Percentiles rank a stretch among this genome's conserved stretches.
Conservation (phyloP, 1,284 basidiomycete genomes). For the Ceratobasidium papillatum region DNA sequence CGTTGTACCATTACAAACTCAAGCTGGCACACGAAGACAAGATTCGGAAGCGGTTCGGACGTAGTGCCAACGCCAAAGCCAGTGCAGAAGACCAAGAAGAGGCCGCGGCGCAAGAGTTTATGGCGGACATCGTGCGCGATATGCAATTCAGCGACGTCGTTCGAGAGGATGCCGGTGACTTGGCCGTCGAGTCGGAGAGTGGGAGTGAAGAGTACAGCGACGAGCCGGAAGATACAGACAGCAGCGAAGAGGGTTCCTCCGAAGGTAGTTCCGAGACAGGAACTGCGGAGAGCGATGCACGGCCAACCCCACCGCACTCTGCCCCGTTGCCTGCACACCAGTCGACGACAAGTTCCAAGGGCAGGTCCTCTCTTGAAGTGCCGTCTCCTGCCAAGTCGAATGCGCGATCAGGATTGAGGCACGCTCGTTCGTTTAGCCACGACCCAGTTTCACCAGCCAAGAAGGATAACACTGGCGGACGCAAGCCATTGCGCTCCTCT, state of each 20-base stretch:
- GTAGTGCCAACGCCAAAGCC: slow-evolving; percentile 54
- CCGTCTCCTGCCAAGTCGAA: slow-evolving; percentile 34
- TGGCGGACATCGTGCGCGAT: slow-evolving; percentile 81
- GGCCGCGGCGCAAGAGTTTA: slow-evolving; percentile 72
- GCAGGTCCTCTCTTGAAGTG: slow-evolving; percentile 41
- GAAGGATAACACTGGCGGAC: slow-evolving; percentile 16
- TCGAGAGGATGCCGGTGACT: slow-evolving; percentile 77
- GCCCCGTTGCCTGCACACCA: slow-evolving; percentile 53
- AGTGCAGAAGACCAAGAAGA: slow-evolving; percentile 69
- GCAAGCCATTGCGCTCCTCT: slow-evolving; percentile 24
- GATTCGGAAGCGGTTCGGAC: slow-evolving; percentile 79
- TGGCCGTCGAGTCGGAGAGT: slow-evolving; percentile 69
- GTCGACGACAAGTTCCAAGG: slow-evolving; percentile 52
- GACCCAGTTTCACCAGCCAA: slow-evolving; percentile 18
- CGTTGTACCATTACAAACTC: slow-evolving; percentile 89
- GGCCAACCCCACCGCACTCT: slow-evolving; percentile 47
- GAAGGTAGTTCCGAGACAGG: slow-evolving; percentile 47
- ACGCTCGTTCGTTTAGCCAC: slow-evolving; percentile 39
- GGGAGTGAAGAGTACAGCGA: slow-evolving; percentile 64
- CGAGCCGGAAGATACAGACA: slow-evolving; percentile 50
- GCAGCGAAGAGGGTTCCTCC: slow-evolving; percentile 49
- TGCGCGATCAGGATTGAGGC: slow-evolving; percentile 29
- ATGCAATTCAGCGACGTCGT: slow-evolving; percentile 82
- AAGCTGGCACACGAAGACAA: slow-evolving; percentile 92
- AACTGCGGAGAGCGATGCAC: slow-evolving; percentile 45